Conservation (phyloP, 208 protist species). For the Crithidia expoeki region DNA sequence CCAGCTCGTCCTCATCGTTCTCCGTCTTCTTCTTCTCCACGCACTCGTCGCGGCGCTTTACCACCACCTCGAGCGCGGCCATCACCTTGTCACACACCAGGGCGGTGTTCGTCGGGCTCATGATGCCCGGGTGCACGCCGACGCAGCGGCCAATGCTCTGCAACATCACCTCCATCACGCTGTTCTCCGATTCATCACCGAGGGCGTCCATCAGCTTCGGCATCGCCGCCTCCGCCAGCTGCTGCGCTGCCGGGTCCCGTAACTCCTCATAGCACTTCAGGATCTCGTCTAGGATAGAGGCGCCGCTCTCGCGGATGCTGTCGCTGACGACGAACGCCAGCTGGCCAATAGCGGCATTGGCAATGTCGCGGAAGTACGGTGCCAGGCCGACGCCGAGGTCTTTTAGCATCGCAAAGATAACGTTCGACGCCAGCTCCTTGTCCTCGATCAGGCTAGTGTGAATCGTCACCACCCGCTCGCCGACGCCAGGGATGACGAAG, state of each 20-base stretch:
- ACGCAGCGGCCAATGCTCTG: constrained; percentile 70
- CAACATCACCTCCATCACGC: constrained; percentile 68
- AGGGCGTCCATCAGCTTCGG: constrained; percentile 60
- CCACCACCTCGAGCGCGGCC: constrained; percentile 51
- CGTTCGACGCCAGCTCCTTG: constrained; percentile 82
- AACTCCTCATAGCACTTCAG: constrained; percentile 56
- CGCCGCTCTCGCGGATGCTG: constrained; percentile 71
- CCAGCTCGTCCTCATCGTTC: constrained; percentile 88
- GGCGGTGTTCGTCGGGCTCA: constrained; percentile 54
- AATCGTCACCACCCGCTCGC: constrained; percentile 73
- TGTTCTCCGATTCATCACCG: constrained; percentile 65
- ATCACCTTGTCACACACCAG: constrained; percentile 76
- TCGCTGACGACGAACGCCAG: constrained; percentile 65
- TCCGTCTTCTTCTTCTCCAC: constrained; percentile 58
- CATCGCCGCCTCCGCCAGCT: constrained; percentile 56
- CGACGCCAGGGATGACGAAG: constrained; percentile 75
- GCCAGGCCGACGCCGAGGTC: constrained; percentile 60
- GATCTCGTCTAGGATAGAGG: constrained; percentile 74
- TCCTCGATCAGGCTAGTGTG: constrained; percentile 88
- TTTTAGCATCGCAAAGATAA: constrained; percentile 70
- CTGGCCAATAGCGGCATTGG: constrained; percentile 59
- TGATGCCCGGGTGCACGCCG: constrained; percentile 50
- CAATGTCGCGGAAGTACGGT: constrained; percentile 71
- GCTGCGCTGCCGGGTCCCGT: constrained; percentile 39
- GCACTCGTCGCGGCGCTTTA: constrained; percentile 58